A percentile compares a stretch with the other conserved stretches of the same genome.
These are phyloP conservation scores for Moelleriella libera DNA, from an alignment of 2,329 filamentous ascomycete genomes.

Conservation along the genomic window DNA sequence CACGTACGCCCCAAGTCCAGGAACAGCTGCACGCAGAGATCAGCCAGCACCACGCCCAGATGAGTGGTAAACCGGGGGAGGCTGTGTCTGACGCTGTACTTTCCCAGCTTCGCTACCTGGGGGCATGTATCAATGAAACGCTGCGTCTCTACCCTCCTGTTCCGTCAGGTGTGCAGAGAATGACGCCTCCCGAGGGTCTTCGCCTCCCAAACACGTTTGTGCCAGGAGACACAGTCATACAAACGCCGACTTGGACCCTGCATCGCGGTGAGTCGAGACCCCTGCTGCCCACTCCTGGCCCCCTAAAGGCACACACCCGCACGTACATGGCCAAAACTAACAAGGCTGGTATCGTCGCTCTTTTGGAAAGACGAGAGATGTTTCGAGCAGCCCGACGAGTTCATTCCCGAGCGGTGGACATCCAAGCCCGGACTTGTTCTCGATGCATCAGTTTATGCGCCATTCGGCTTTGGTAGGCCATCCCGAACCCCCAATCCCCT, in stretches of 20 bases:
- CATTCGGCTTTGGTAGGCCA: conserved; percentile 13
- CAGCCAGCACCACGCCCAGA: not conserved
- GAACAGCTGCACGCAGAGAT: not conserved
- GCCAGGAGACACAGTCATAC: conserved; percentile 21
- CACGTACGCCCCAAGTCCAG: conserved; percentile 4
- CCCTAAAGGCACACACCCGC: not conserved
- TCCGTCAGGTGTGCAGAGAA: conserved; percentile 17
- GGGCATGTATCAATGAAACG: conserved; percentile 24
- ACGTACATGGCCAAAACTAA: not conserved
- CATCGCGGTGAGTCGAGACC: not conserved
- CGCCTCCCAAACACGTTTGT: conserved; percentile 16
- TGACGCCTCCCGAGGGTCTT: conserved; percentile 22
- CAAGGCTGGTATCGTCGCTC: not conserved
- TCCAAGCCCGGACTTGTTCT: conserved; percentile 13
- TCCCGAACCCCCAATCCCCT: not conserved
- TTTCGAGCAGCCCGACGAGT: conserved; percentile 10
- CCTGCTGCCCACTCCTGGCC: too few species aligned
- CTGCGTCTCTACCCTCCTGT: conserved; percentile 23
- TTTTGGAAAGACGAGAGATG: conserved; percentile 6
- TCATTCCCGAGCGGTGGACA: conserved; percentile 21
- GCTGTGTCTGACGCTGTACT: conserved; percentile 2
- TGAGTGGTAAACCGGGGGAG: too few species aligned
- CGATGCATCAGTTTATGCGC: conserved; percentile 10
- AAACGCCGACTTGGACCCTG: conserved; percentile 7
- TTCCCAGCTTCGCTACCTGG: conserved; percentile 13